Evolutionary conservation across 176 grass and related monocot species (phyloP), one percentile per base, ranked within the genome.

Genomic region (Musa beccarii): DNA sequence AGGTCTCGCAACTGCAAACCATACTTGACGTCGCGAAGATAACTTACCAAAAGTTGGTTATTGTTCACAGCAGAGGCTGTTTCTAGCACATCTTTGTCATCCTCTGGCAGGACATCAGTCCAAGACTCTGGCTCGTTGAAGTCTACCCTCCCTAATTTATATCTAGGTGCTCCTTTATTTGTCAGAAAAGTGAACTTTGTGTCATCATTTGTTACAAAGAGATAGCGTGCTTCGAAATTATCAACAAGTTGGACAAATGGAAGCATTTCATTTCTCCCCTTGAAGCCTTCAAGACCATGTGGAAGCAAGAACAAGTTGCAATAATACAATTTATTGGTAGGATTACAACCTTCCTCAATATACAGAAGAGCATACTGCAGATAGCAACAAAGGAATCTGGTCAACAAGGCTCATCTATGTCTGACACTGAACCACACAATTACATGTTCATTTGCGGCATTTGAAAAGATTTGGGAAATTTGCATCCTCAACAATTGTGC

Each of bases 191-290:
- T 97, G 82, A 97, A 93, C 54, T 83, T 72, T 53, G 77, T 80
- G 28, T 71, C 84, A 83, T 93, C 87, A 80, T 97, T 97, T 68
- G 93, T 83, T 73, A 97, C 77, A 76, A 82, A 75, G 13, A 85
- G 8, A 86, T 93, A 97, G 72, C 81, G 80, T 79, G 87, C 90
- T 81, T 92, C 87, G n/a, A 97, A 97, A 51, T 90, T 85, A 51
- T 97, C 90, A 63, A 97, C 81, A 83, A 97, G 88, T 76, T 90
- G 89, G 75, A 90, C 61, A 79, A 97, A 97, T n/a, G 93, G 93
- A 78, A 97, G 90, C 70, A 85, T 77, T 61, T 84, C 78, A 43
- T 74, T 73, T 22, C 67, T 79, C n/a, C 76, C 82, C 76, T 83
- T 93, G 28, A 87, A 81, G 15, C 84, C 81, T 84, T 90, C 90